These are phyloP conservation scores for Triticum monococcum DNA, from an alignment of 176 grass and related monocot genomes.

Conservation along the genomic window DNA sequence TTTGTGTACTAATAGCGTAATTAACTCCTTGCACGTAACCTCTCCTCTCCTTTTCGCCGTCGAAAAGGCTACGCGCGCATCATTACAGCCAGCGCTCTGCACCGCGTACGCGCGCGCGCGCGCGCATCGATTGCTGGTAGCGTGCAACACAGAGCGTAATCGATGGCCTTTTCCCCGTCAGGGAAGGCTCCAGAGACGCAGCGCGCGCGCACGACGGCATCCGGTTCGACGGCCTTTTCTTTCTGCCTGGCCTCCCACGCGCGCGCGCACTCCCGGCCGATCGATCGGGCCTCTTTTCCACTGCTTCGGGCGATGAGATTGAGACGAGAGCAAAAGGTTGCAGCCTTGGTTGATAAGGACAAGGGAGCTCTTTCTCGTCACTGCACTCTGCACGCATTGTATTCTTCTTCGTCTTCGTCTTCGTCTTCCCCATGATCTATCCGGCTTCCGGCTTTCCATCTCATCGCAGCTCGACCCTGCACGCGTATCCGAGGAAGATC, in stretches of 20 bases:
- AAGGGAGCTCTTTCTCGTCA: conserved; percentile 32
- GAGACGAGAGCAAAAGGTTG: conserved; percentile 17
- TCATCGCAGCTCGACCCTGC: neutral
- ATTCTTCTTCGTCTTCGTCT: conserved; percentile 1
- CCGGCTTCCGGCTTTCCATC: conserved; percentile 4
- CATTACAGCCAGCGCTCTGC: conserved; percentile 25
- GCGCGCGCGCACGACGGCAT: neutral
- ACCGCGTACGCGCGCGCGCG: neutral
- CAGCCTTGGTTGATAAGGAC: conserved; percentile 41
- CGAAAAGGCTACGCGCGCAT: neutral
- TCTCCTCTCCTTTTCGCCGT: too few relatives aligned
- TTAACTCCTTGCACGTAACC: neutral
- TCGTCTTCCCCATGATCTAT: neutral
- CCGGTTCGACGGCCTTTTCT: neutral
- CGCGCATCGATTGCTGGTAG: too few relatives aligned
- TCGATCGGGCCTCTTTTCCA: neutral
- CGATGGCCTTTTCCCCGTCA: neutral
- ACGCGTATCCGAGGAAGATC: conserved; percentile 3
- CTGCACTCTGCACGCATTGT: neutral
- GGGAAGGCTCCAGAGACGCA: neutral
- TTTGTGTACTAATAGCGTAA: too few relatives aligned
- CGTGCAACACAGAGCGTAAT: conserved; percentile 12
- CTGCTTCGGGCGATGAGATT: neutral
- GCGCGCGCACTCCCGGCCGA: neutral
- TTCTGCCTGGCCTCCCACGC: neutral